Conservation (phyloP, 306 rosid species). For the Clitoria ternatea region DNA sequence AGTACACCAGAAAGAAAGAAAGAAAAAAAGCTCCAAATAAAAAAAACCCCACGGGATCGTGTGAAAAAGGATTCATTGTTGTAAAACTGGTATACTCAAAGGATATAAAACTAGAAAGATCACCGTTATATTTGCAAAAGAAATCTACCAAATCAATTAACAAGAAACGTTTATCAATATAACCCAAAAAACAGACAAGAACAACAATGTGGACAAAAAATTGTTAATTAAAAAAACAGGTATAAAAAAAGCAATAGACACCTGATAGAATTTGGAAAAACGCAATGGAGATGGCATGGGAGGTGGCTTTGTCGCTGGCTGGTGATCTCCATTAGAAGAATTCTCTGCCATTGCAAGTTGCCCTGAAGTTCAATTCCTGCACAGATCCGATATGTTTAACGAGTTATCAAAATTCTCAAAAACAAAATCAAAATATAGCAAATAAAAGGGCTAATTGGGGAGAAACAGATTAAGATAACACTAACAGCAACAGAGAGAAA, state of each 20-base stretch:
- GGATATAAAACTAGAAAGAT: not conserved
- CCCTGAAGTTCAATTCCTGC: slow-evolving; percentile 32
- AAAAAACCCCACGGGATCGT: too few species aligned
- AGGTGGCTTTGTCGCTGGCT: slow-evolving; percentile 51
- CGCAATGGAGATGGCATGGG: slow-evolving; percentile 88
- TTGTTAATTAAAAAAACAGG: not conserved
- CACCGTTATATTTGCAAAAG: not conserved
- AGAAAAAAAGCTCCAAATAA: too few species aligned
- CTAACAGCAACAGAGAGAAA: not conserved
- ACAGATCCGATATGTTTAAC: not conserved
- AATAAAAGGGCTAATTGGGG: not conserved
- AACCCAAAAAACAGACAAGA: slow-evolving; percentile 6
- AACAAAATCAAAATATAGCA: slow-evolving; percentile 3
- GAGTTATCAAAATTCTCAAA: not conserved
- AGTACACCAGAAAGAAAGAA: too few species aligned
- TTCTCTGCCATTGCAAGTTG: slow-evolving; percentile 49
- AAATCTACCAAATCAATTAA: not conserved
- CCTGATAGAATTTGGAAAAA: slow-evolving; percentile 84
- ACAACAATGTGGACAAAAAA: slow-evolving; percentile 11
- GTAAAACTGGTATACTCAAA: too few species aligned
- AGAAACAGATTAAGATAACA: not conserved
- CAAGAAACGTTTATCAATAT: not conserved
- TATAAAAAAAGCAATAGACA: not conserved
- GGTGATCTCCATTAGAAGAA: slow-evolving; percentile 53
- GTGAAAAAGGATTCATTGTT: too few species aligned